Conservation (phyloP, 208 protist species). For the Trypanosoma conorhini region DNA sequence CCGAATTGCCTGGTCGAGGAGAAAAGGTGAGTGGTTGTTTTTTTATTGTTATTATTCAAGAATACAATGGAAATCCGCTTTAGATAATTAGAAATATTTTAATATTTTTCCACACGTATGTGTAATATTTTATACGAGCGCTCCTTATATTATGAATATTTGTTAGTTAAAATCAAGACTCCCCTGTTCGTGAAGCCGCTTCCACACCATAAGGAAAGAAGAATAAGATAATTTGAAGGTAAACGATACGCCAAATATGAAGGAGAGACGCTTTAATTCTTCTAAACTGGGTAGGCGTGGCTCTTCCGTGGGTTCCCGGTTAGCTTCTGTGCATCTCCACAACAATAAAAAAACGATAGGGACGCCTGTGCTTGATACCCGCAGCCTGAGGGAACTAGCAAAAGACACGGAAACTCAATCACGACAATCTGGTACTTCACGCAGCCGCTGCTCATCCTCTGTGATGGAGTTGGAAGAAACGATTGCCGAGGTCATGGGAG, state of each 20-base stretch:
- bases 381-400: not conserved
- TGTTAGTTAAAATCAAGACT: too few species aligned
- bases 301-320: not conserved
- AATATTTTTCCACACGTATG: too few species aligned
- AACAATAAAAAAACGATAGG: slow-evolving; percentile 9
- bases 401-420: not conserved
- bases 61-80: too few species aligned
- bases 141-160: too few species aligned
- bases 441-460: slow-evolving; percentile 24
- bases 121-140: too few species aligned
- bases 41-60: too few species aligned
- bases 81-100: too few species aligned
- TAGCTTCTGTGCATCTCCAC: not conserved
- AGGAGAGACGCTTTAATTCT: not conserved
- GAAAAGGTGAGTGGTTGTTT: too few species aligned
- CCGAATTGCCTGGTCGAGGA: too few species aligned
- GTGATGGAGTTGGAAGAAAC: slow-evolving; percentile 27
- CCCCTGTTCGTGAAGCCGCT: too few species aligned
- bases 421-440: slow-evolving; percentile 4
- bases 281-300: not conserved
- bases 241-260: not conserved
- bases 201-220: not conserved
- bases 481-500: slow-evolving; percentile 28
- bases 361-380: slow-evolving; percentile 1
- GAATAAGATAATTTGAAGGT: not conserved